Base-by-base conservation (phyloP, 2,329 filamentous ascomycete species). In the Aulographum hederae region DNA sequence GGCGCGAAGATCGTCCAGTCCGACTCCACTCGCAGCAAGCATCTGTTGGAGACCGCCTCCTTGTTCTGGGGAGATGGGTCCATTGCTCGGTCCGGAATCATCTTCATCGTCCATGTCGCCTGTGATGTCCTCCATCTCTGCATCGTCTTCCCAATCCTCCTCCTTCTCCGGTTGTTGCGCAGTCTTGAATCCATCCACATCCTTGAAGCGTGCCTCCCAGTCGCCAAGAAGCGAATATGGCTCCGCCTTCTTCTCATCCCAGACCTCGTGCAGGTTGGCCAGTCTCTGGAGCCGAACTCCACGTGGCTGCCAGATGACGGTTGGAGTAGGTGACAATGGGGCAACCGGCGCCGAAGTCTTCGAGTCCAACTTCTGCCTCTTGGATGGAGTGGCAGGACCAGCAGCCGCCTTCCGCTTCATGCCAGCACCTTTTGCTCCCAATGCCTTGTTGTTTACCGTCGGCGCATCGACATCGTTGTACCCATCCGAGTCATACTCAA, bases 401-500 rank as follows among this genome's bases (percentile, higher is more conserved):
- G 10, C 29, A 10, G 10, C 14, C 17, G 18, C 11, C 14, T 31
- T 31, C 29, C 29, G 11, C 29, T 21, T 31, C 18, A 8, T 31
- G 8, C 10, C 6, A 6, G 32, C n/a, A 14, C 10, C 6, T 35
- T 15, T 11, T n/a, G 16, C 11, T 14, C 12, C 25, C n/a, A 52
- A 46, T 3, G 32, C n/a, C 28, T 37, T 40, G 13, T 37, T 28
- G 34, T 40, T 35, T 25, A 8, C 28, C 34, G 32, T 31, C 32
- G 33, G 21, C 32, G 19, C 15, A 26, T 25, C 8, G 8, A 25
- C 21, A 30, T 61, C 57, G 39, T 58, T 56, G 31, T 60, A 61
- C 26, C 54, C 51, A 38, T 61, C 57, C 12, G 54, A 56, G 10
- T 48, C 57, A 37, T 62, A 62, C 34, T 63, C 59, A 27, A 61